Percentiles rank a stretch among this genome's conserved stretches.
phyloP scores from a whole-genome alignment of 2,329 filamentous ascomycete species.

The Aspergillus neotritici region DNA sequence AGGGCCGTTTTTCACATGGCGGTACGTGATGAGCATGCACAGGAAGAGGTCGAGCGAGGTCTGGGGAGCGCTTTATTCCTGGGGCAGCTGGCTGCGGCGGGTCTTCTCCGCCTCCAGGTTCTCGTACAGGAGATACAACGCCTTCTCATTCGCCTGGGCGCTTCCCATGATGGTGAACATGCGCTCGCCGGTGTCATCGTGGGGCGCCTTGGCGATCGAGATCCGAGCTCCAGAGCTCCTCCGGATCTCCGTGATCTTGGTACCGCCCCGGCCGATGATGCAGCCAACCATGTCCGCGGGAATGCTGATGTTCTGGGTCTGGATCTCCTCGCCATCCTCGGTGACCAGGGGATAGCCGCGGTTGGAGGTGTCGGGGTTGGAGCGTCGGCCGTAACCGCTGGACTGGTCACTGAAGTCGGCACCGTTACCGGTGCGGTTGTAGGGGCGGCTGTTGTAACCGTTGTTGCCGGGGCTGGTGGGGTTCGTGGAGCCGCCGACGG shows the following conservation, averaged over 20 bases:
- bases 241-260: constrained; percentile 98
- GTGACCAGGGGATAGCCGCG: constrained; percentile 83
- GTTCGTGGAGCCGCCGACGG: constrained; percentile 52
- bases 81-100: constrained; percentile 77
- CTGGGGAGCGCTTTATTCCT: constrained; percentile 42
- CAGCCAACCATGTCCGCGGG: constrained; percentile 99
- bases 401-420: constrained; percentile 90
- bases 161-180: constrained; percentile 99
- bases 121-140: constrained; percentile 93
- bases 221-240: constrained; percentile 95
- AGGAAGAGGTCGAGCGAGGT: neutral
- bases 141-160: constrained; percentile 87
- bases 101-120: constrained; percentile 99
- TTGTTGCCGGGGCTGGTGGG: constrained; percentile 50
- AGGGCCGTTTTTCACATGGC: too few relatives aligned
- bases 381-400: constrained; percentile 68
- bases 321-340: constrained; percentile 94
- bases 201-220: constrained; percentile 93
- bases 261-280: constrained; percentile 91
- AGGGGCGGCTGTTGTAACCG: constrained; percentile 59
- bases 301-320: constrained; percentile 99
- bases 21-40: too few relatives aligned
- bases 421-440: constrained; percentile 91
- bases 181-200: constrained; percentile 94
- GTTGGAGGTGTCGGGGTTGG: constrained; percentile 71